phyloP scores from a whole-genome alignment of 805 yeast species.

The Wickerhamiella kurtzmanii region DNA sequence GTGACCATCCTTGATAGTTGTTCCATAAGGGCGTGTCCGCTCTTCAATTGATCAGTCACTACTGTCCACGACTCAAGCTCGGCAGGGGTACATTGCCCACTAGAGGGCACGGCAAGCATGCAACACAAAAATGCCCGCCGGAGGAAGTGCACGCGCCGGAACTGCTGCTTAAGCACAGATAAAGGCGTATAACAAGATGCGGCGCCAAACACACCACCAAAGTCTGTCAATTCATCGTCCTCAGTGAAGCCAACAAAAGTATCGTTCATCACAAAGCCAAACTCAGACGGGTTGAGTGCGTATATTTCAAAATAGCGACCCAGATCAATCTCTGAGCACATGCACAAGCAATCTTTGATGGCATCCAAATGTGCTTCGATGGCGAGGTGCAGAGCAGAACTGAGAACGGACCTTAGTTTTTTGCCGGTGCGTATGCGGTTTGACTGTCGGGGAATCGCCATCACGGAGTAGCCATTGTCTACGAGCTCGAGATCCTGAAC shows the following conservation, averaged over 20 bases:
- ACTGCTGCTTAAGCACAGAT: slow-evolving; percentile 21
- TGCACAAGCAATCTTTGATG: slow-evolving; percentile 21
- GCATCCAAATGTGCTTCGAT: slow-evolving; percentile 24
- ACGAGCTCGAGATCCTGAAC: slow-evolving; percentile 24
- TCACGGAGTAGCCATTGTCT: slow-evolving; percentile 15
- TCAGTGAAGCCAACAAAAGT: slow-evolving; percentile 11
- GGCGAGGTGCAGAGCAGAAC: slow-evolving; percentile 23
- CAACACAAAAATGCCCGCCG: slow-evolving; percentile 34
- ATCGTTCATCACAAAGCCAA: slow-evolving; percentile 13
- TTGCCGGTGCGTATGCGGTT: slow-evolving; percentile 12
- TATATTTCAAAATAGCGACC: slow-evolving; percentile 34
- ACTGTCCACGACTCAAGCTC: slow-evolving; percentile 19
- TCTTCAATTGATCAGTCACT: slow-evolving; percentile 17
- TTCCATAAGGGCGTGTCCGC: slow-evolving; percentile 6
- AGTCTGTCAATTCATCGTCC: not conserved
- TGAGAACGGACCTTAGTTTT: slow-evolving; percentile 25
- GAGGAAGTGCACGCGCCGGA: slow-evolving; percentile 28
- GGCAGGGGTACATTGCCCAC: slow-evolving; percentile 15
- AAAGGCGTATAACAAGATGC: slow-evolving; percentile 18
- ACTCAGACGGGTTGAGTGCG: slow-evolving; percentile 24
- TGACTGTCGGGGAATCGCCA: not conserved
- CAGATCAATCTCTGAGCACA: slow-evolving; percentile 26
- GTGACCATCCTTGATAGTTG: slow-evolving; percentile 13
- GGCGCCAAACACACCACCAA: slow-evolving; percentile 4
- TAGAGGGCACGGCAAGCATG: slow-evolving; percentile 26